Conservation (phyloP, 2,329 filamentous ascomycete species). For the Aspergillus sp. region DNA sequence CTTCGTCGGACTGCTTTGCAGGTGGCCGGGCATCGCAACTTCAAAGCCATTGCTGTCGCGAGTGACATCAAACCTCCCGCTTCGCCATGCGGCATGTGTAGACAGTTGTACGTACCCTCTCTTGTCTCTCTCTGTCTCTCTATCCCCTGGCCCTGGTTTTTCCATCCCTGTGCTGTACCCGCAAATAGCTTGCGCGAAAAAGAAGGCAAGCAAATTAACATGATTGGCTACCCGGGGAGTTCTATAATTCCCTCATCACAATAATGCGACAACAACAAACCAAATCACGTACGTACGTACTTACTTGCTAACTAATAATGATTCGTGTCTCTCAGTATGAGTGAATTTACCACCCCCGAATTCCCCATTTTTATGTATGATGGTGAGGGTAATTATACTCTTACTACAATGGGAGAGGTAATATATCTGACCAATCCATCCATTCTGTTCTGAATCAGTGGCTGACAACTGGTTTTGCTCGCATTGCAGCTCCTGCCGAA, state of each 20-base stretch:
- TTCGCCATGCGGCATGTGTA: slow-evolving; percentile 90
- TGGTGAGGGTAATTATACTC: slow-evolving; percentile 65
- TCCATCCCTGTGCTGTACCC: too few species aligned
- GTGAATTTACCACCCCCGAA: slow-evolving; percentile 69
- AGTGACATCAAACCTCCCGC: slow-evolving; percentile 71
- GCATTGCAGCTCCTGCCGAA: slow-evolving; percentile 61
- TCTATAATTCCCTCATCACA: too few species aligned
- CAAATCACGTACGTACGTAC: too few species aligned
- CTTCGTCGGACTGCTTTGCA: slow-evolving; percentile 18
- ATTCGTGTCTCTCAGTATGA: slow-evolving; percentile 52
- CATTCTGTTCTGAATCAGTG: background rate
- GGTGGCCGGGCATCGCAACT: slow-evolving; percentile 53
- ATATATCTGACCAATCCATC: background rate
- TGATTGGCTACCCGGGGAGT: background rate
- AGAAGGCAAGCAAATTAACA: background rate
- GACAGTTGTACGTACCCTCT: slow-evolving; percentile 68
- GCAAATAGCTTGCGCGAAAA: too few species aligned
- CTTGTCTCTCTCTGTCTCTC: background rate
- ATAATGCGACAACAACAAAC: too few species aligned
- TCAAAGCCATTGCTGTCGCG: slow-evolving; percentile 80
- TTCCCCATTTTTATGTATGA: slow-evolving; percentile 93
- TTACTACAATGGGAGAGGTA: slow-evolving; percentile 45
- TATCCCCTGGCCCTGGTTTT: background rate
- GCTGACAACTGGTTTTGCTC: background rate
- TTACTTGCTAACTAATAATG: slow-evolving; percentile 9